These are phyloP conservation scores for Chaetomium strumarium DNA, from an alignment of 2,329 filamentous ascomycete species.

Conservation along the genomic window DNA sequence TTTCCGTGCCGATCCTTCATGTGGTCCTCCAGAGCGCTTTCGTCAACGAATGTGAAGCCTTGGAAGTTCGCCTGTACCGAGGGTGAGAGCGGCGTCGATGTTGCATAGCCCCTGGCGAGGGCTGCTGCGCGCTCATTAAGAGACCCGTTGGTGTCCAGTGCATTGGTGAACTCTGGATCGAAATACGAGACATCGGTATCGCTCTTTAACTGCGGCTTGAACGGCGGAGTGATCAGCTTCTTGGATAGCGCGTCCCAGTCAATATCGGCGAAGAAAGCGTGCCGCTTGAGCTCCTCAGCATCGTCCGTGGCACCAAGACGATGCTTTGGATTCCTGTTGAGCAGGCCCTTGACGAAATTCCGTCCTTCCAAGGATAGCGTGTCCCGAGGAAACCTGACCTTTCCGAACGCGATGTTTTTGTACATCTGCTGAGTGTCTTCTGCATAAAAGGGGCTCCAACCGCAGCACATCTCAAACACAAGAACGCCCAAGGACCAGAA, in stretches of 20 bases:
- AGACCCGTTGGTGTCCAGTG: constrained; percentile 77
- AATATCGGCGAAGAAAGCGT: constrained; percentile 90
- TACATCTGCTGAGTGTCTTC: constrained; percentile 99
- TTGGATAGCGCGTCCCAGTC: constrained; percentile 84
- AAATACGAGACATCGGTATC: constrained; percentile 98
- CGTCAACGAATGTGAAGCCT: constrained; percentile 98
- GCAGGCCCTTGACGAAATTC: constrained; percentile 94
- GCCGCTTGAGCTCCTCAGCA: constrained; percentile 87
- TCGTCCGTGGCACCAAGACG: constrained; percentile 85
- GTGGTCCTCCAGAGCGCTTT: constrained; percentile 86
- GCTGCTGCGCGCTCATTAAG: constrained; percentile 87
- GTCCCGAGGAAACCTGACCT: constrained; percentile 92
- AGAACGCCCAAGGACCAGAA: constrained; percentile 98
- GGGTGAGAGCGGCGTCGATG: constrained; percentile 86
- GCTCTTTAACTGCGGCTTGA: constrained; percentile 95
- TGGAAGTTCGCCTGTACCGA: constrained; percentile 98
- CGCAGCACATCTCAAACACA: constrained; percentile 99
- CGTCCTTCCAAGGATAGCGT: constrained; percentile 90
- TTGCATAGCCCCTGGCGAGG: constrained; percentile 75
- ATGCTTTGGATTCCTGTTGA: constrained; percentile 96
- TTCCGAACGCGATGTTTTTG: constrained; percentile 99
- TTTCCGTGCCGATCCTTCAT: constrained; percentile 50
- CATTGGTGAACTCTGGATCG: constrained; percentile 96
- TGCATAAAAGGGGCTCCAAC: constrained; percentile 98
- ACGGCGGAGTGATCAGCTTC: constrained; percentile 91